Base-by-base conservation (phyloP, 2,329 filamentous ascomycete genomes). In the Diplodia corticola region DNA sequence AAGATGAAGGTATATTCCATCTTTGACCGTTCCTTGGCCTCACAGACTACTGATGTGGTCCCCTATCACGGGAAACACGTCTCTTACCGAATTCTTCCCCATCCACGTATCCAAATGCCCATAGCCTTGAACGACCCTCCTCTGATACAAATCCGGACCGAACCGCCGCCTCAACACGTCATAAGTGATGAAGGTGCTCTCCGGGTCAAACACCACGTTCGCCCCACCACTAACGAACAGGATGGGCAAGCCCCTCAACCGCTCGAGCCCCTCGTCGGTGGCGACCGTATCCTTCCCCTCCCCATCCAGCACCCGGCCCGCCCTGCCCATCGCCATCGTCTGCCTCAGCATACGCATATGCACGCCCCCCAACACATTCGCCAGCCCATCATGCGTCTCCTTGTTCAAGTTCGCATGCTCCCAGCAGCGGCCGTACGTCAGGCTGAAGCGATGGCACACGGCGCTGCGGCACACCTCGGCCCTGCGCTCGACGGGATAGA, bases 351-450 rank as follows among this genome's bases (percentile, higher is more conserved):
- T 76, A 1, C 80, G 81, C 85, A 88, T 88, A 73, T 85, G 86
- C 63, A 87, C 83, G 64, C 88, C 88, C 70, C 85, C 85, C 66
- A 90, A 85, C 76, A 89, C 86, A 35, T 83, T 81, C 73, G 86
- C 82, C 54, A 89, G 83, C 71, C 88, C 83, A 0, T 82, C 77
- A 75, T 90, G 88, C 2, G 88, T 90, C 3, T 84, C 86, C 76
- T 86, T 85, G 76, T 89, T 89, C 33, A 90, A 81, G 73, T 90
- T 89, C 3, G 70, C 73, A 74, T 90, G 88, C 71, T 83, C 87
- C 87, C 87, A 91, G 75, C 80, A 73, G 30, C 79, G 83, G 40
- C 87, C 88, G 69, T 89, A 90, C 15, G 86, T 82, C 26, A 90
- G 77, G 5, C 82, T 82, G 63, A 81, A 80, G 17, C 88, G 83